Evolutionary conservation across 108 stramenopile species (phyloP).

Genomic region (Pseudonitzschia pungens): DNA sequence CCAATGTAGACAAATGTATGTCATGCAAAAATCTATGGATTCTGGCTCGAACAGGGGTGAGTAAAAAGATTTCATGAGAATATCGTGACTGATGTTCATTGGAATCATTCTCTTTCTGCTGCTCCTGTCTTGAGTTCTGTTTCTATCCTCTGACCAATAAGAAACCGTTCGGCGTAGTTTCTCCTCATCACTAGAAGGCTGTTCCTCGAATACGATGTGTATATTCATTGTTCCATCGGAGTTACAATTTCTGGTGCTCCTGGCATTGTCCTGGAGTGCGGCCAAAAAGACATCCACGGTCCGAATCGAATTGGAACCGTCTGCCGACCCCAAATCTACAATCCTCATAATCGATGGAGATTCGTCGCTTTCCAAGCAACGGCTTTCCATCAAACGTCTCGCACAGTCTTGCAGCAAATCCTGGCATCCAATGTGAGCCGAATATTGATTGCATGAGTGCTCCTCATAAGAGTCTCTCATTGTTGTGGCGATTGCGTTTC

Average conservation of each 20-base stretch:
- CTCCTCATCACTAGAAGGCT: slow-evolving; percentile 26
- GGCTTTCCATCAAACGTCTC: neutral
- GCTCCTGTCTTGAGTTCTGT: no score
- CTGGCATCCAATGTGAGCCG: slow-evolving; percentile 5
- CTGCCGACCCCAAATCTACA: slow-evolving; percentile 40
- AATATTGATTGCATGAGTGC: slow-evolving; percentile 3
- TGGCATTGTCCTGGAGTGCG: slow-evolving; percentile 3
- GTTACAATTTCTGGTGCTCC: neutral
- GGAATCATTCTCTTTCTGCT: slow-evolving; percentile 21
- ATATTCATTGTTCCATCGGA: slow-evolving; percentile 8
- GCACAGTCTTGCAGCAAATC: neutral
- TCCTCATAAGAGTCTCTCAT: slow-evolving; percentile 16
- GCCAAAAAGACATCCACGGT: slow-evolving; percentile 27
- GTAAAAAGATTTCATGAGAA: slow-evolving; percentile 37
- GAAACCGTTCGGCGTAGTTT: slow-evolving; percentile 21
- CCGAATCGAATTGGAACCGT: slow-evolving; percentile 37
- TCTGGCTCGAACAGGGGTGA: slow-evolving; percentile 30
- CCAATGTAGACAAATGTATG: slow-evolving; percentile 40
- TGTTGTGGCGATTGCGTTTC: no score
- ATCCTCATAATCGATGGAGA: neutral
- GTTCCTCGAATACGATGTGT: slow-evolving; percentile 38
- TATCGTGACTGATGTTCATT: neutral
- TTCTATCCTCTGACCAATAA: neutral
- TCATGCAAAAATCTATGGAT: slow-evolving; percentile 35
- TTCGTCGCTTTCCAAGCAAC: neutral